A percentile compares a stretch with the other conserved stretches of the same genome.
These are phyloP conservation scores for Turnera subulata DNA, from an alignment of 345 rosid genomes.

Conservation along the genomic window DNA sequence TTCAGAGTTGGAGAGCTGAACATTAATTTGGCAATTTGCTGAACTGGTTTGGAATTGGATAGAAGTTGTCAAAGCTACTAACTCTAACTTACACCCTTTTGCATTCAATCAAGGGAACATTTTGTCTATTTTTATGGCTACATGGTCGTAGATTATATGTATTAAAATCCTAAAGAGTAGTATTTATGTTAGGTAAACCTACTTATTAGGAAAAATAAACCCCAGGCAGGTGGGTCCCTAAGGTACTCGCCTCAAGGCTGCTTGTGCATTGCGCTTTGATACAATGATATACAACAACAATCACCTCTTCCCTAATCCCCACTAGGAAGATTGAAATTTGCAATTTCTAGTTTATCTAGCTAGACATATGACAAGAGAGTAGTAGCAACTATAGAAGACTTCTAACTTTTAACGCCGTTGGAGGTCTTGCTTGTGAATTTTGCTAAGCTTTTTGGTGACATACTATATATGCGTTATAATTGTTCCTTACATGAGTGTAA, in stretches of 20 bases:
- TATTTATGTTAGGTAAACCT: slow-evolving; percentile 53
- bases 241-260: slow-evolving; percentile 13
- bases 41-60: slow-evolving; percentile 13
- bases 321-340: too few relatives aligned
- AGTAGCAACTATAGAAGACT: too few relatives aligned
- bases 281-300: slow-evolving; percentile 29
- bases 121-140: slow-evolving; percentile 46
- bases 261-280: slow-evolving; percentile 16
- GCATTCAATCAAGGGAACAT: slow-evolving; percentile 70
- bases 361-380: too few relatives aligned
- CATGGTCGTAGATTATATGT: slow-evolving; percentile 33
- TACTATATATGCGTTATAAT: too few relatives aligned
- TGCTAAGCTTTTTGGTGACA: too few relatives aligned
- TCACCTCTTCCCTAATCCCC: slow-evolving; percentile 8
- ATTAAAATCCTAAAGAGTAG: slow-evolving; percentile 24
- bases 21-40: too few relatives aligned
- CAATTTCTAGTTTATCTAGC: not conserved
- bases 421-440: too few relatives aligned
- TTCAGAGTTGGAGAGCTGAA: too few relatives aligned
- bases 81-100: slow-evolving; percentile 11
- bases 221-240: slow-evolving; percentile 29
- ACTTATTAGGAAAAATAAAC: slow-evolving; percentile 31
- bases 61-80: slow-evolving; percentile 13
- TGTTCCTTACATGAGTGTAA: too few relatives aligned
- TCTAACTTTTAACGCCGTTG: too few relatives aligned